Conservation (phyloP, 225 moss, liverwort and hornwort genomes). For the Straminergon stramineum region DNA sequence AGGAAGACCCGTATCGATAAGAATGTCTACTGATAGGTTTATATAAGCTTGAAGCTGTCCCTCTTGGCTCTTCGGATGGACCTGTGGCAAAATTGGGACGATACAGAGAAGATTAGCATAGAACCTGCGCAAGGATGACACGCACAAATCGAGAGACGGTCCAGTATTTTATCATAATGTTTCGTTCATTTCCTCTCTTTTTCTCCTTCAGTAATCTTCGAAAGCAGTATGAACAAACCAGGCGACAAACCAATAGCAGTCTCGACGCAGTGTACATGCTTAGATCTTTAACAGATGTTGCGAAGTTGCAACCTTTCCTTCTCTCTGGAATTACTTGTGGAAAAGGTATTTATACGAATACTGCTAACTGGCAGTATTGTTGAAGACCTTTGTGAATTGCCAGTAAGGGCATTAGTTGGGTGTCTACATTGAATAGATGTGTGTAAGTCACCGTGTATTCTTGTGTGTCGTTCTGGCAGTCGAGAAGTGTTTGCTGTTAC, state of each 20-base stretch:
- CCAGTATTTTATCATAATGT: not conserved
- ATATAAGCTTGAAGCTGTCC: not conserved
- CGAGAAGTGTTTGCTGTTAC: not conserved
- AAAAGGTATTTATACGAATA: not conserved
- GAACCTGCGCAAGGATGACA: slow-evolving; percentile 64
- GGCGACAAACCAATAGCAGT: not conserved
- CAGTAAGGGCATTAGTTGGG: not conserved
- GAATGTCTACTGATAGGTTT: not conserved
- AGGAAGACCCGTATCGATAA: not conserved
- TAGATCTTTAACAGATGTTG: no score
- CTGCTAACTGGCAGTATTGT: not conserved
- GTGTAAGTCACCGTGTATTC: not conserved
- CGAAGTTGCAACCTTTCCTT: not conserved
- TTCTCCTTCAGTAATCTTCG: not conserved
- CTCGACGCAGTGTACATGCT: not conserved
- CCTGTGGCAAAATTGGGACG: slow-evolving; percentile 70
- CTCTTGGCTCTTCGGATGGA: slow-evolving; percentile 36
- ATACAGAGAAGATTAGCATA: slow-evolving; percentile 82
- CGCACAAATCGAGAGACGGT: slow-evolving; percentile 65
- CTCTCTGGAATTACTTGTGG: not conserved
- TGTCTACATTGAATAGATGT: not conserved
- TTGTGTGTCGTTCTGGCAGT: no score
- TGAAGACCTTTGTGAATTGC: not conserved
- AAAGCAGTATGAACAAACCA: not conserved
- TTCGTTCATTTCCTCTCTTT: not conserved